phyloP scores from a whole-genome alignment of 768 basidiomycete genomes.

The Amanita inopinata region DNA sequence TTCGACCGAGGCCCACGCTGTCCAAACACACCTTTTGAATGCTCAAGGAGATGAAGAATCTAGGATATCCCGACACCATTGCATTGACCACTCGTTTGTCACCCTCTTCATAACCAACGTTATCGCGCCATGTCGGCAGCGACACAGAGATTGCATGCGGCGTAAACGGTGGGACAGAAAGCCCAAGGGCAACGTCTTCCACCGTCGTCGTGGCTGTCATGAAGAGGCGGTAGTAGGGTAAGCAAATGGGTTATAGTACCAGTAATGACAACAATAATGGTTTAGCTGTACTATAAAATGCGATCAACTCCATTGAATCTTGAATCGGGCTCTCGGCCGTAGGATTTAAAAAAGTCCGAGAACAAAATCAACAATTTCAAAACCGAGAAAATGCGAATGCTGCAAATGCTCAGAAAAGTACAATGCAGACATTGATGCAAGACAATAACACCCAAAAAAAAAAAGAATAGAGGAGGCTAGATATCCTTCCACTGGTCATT shows the following conservation, averaged over 20 bases:
- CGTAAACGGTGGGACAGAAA: conserved; percentile 53
- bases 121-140: conserved; percentile 86
- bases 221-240: background rate
- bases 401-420: too few species aligned
- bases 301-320: too few species aligned
- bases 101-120: conserved; percentile 87
- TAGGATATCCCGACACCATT: conserved; percentile 88
- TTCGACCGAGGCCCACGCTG: background rate
- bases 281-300: too few species aligned
- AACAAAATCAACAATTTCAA: background rate
- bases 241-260: background rate
- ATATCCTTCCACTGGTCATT: background rate
- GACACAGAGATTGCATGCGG: conserved; percentile 94
- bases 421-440: too few species aligned
- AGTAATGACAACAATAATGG: background rate
- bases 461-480: too few species aligned
- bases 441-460: too few species aligned
- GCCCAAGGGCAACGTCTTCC: conserved; percentile 30
- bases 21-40: conserved; percentile 63
- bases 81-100: conserved; percentile 65
- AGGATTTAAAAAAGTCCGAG: too few species aligned
- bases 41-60: conserved; percentile 86
- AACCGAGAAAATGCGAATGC: too few species aligned
- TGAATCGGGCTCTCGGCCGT: too few species aligned
- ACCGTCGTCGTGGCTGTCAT: background rate